These are phyloP conservation scores for Ballota nigra DNA, from an alignment of 257 asterid genomes.

Conservation along the genomic window DNA sequence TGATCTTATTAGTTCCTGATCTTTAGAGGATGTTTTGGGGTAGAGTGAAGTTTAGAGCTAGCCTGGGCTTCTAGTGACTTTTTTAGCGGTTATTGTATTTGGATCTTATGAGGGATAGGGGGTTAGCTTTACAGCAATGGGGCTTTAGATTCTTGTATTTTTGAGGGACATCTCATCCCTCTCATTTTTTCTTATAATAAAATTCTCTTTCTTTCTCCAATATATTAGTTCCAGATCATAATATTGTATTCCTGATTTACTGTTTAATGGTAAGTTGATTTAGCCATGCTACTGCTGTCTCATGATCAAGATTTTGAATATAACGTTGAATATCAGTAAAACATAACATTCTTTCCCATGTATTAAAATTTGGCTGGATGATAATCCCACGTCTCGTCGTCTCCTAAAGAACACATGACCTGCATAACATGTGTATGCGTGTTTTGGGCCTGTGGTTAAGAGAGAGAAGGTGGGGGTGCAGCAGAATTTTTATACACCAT, in stretches of 20 bases:
- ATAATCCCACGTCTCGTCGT: background rate
- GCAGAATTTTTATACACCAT: too few relatives aligned
- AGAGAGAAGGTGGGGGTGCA: background rate
- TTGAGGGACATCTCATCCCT: too few relatives aligned
- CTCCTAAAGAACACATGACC: background rate
- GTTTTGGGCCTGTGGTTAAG: background rate
- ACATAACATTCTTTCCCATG: too few relatives aligned
- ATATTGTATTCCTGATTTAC: background rate
- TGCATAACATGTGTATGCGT: background rate
- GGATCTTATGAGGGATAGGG: too few relatives aligned
- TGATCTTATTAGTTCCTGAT: slow-evolving; percentile 1
- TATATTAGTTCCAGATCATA: too few relatives aligned
- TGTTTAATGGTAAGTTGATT: slow-evolving; percentile 2
- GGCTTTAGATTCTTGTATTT: too few relatives aligned
- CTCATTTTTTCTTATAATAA: too few relatives aligned
- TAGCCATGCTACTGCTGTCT: background rate
- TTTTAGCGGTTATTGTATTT: too few relatives aligned
- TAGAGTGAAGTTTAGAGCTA: too few relatives aligned
- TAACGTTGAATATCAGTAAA: background rate
- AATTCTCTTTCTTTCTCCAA: too few relatives aligned
- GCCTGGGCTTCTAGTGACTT: too few relatives aligned
- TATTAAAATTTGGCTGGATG: background rate
- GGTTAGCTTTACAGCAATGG: too few relatives aligned
- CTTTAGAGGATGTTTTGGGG: background rate
- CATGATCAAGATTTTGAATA: background rate